Evolutionary conservation across 495 filamentous ascomycete genomes (phyloP), one percentile per base, ranked within the genome.

Genomic region (Lepidopterella palustris): DNA sequence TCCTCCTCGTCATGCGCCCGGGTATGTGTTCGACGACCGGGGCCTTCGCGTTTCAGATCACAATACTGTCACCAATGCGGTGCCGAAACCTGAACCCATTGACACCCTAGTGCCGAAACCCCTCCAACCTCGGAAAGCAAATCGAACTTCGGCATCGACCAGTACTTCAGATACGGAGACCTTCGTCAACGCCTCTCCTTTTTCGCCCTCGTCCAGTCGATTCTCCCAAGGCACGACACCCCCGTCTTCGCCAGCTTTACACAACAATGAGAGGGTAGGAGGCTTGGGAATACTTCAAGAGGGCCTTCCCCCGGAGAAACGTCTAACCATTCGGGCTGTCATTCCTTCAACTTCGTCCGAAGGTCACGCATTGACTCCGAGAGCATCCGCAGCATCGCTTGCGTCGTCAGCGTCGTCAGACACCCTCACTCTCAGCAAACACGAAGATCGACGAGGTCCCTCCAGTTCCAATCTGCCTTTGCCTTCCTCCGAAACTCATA

Each of bases 31-130:
- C 61, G 61, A 67, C 59, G 42, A 57, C 67, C 59, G 65, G 62
- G 67, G 60, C 32, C 27, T 28, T 55, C 58, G 59, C 45, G 65
- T 64, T 67, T 69, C 60, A 68, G 68, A 63, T 63, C 28, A 18
- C 25, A 61, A 40, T 26, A 15, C 26, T 57, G 55, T 59, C 58
- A 56, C 62, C 65, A 68, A 68, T 68, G 63, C 60, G 59, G 62
- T 64, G 53, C 40, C 62, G 32, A 63, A 58, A 39, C 40, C 64
- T 45, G 55, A 65, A 53, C 27, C 67, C 31, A 39, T 27, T 58
- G 35, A 64, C 5, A 58, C 54, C 65, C 67, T 71, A 47, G 59
- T 70, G 51, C 69, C 69, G 18, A 59, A 59, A 62, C 65, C 69
- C 58, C 55, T 66, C 42, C 64, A 65, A 51, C 63, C 47, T 48